Percentiles rank a stretch among this genome's conserved stretches.
These are phyloP conservation scores for Cryphonectria japonica DNA, from an alignment of 2,329 filamentous ascomycete genomes.

Conservation along the genomic window DNA sequence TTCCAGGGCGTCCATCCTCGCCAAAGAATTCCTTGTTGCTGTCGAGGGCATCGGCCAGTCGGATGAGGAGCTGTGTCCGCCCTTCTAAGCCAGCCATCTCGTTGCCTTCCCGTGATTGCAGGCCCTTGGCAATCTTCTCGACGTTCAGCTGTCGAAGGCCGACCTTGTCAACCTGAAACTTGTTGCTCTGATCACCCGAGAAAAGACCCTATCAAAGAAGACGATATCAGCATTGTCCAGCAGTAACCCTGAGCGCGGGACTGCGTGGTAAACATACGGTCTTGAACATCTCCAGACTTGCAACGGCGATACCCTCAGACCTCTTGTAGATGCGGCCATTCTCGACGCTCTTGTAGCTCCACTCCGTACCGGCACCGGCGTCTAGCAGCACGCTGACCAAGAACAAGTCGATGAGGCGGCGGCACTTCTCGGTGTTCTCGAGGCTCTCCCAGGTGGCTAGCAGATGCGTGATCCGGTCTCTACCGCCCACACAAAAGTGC, in stretches of 20 bases:
- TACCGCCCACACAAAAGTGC: constrained; percentile 80
- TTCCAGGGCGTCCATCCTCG: constrained; percentile 80
- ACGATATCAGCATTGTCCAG: constrained; percentile 15
- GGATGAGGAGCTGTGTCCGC: constrained; percentile 75
- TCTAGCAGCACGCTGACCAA: constrained; percentile 80
- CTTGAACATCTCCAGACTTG: constrained; percentile 90
- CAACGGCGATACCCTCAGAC: constrained; percentile 84
- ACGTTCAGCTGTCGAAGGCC: constrained; percentile 76
- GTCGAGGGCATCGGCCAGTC: constrained; percentile 73
- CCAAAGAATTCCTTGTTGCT: constrained; percentile 85
- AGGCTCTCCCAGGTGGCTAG: constrained; percentile 68
- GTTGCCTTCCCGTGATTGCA: constrained; percentile 83
- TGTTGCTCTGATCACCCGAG: constrained; percentile 79
- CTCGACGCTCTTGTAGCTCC: constrained; percentile 91
- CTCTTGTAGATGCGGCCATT: constrained; percentile 81
- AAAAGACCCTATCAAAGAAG: constrained; percentile 66
- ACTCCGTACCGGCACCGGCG: constrained; percentile 85
- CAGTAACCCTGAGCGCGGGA: neutral
- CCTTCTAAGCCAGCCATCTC: constrained; percentile 85
- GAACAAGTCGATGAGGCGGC: constrained; percentile 77
- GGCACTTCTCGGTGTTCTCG: constrained; percentile 74
- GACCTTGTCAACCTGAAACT: constrained; percentile 85
- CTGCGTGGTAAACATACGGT: constrained; percentile 45
- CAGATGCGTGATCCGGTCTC: constrained; percentile 72
- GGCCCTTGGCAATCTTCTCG: constrained; percentile 74